phyloP scores from a whole-genome alignment of 768 basidiomycete genomes.

The Leccinum arenicola region DNA sequence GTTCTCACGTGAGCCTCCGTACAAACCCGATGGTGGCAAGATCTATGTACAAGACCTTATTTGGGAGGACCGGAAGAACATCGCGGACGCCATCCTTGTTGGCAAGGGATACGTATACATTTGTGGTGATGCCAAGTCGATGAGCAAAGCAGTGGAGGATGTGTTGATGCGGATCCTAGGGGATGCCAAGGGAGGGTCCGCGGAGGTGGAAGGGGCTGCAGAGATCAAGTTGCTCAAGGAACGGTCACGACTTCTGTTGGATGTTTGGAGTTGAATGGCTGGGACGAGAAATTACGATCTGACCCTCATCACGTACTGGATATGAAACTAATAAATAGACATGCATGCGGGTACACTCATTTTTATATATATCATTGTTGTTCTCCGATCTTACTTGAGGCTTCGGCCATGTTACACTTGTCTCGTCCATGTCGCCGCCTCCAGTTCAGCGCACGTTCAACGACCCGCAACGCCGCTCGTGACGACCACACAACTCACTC shows the following conservation, averaged over 20 bases:
- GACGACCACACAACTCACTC: not conserved
- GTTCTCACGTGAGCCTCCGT: conserved; percentile 86
- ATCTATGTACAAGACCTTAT: conserved; percentile 99
- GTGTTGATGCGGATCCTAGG: conserved; percentile 79
- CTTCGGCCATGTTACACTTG: conserved; percentile 19
- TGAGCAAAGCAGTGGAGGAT: conserved; percentile 96
- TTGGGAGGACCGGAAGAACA: conserved; percentile 79
- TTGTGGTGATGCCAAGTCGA: conserved; percentile 94
- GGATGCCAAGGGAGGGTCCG: conserved; percentile 89
- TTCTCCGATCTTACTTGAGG: not conserved
- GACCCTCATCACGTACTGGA: not conserved
- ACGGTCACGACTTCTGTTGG: conserved; percentile 79
- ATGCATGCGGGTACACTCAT: not conserved
- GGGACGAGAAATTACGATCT: not conserved
- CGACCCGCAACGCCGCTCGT: not conserved
- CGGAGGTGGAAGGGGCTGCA: conserved; percentile 83
- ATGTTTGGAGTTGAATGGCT: conserved; percentile 78
- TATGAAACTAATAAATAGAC: conserved; percentile 22
- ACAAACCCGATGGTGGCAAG: conserved; percentile 88
- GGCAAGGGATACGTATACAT: conserved; percentile 98
- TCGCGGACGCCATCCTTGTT: conserved; percentile 87
- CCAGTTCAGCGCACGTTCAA: not conserved
- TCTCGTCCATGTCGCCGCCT: conserved; percentile 6
- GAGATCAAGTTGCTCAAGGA: conserved; percentile 97
- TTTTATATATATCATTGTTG: not conserved